Base-by-base conservation (phyloP, 225 moss, liverwort and hornwort genomes). In the Antitrichia curtipendula region DNA sequence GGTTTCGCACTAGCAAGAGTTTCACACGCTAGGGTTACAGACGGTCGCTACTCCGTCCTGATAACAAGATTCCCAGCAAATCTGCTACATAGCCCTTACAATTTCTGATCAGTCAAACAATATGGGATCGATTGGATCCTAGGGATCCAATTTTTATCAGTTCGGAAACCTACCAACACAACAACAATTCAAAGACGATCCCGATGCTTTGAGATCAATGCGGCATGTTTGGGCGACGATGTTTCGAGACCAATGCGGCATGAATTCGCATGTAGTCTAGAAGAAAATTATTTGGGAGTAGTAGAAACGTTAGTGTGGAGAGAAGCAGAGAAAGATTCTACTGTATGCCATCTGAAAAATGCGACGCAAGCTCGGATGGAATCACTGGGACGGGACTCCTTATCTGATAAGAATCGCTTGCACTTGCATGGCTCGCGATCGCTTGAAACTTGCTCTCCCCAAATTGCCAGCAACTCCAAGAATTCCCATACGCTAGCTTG, bases 11-110 rank as follows among this genome's bases (percentile, higher is more conserved):
- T 4, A 2, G 1, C 19, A 17, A 0, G 6, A 8, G 14, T 34
- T 21, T 0, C 6, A 22, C 75, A 0, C 8, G 13, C 24, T n/a
- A 0, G n/a, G 76, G 16, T 23, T 24, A 34, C 63, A 80, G 45
- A 43, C 61, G 31, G 16, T 2, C 31, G 32, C 45, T 16, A 84
- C 58, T 1, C 34, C 34, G 5, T 24, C 32, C 71, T 32, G 4
- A 1, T 29, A 0, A 0, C 0, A 3, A 0, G 3, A 1, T 0
- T 10, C 10, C 4, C 0, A 0, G 11, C 4, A 29, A 68, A 56
- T 25, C 7, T 70, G 41, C 56, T 10, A 31, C 1, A 40, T 21
- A 38, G 3, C 1, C 31, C 71, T 69, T 29, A 7, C 41, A 29
- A 83, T 40, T 31, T 56, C 21, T 21, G 29, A 10, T 29, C 69